Percentiles rank a stretch among this genome's conserved stretches.
Conservation (phyloP, 305 asterid genomes). For the Rubia peregrina region DNA sequence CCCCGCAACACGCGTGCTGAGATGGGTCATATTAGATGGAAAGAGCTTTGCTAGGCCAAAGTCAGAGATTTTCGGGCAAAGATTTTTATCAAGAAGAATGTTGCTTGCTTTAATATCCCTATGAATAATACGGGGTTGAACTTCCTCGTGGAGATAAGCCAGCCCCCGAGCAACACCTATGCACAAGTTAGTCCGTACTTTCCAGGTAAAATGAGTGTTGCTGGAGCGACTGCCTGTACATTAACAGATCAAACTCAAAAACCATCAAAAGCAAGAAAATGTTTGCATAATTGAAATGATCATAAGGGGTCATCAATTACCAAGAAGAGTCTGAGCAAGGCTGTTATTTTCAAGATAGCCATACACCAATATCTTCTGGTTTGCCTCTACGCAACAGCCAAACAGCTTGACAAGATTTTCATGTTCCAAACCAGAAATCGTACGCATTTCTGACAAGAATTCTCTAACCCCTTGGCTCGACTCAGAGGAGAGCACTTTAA, state of each 20-base stretch:
- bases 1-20: conserved; percentile 89
- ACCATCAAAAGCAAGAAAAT: background rate
- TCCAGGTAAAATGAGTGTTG: conserved; percentile 45
- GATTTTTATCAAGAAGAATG: conserved; percentile 75
- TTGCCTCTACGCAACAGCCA: conserved; percentile 77
- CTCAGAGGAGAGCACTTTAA: conserved; percentile 79
- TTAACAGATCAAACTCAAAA: background rate
- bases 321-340: conserved; percentile 84
- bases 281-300: background rate
- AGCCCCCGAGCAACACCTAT: conserved; percentile 78
- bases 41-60: conserved; percentile 88
- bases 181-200: conserved; percentile 51
- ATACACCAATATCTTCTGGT: conserved; percentile 72
- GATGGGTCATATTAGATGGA: conserved; percentile 57
- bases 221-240: background rate
- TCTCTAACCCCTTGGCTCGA: conserved; percentile 72
- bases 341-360: conserved; percentile 83
- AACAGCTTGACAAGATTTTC: conserved; percentile 71
- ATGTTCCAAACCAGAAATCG: conserved; percentile 68
- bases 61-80: conserved; percentile 76
- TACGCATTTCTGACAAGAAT: conserved; percentile 59
- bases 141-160: conserved; percentile 72
- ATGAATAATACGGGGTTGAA: conserved; percentile 65
- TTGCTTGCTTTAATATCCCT: conserved; percentile 88
- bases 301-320: conserved; percentile 26